Evolutionary conservation across 345 rosid species (phyloP).

Genomic region (Eutrema yunnanense): DNA sequence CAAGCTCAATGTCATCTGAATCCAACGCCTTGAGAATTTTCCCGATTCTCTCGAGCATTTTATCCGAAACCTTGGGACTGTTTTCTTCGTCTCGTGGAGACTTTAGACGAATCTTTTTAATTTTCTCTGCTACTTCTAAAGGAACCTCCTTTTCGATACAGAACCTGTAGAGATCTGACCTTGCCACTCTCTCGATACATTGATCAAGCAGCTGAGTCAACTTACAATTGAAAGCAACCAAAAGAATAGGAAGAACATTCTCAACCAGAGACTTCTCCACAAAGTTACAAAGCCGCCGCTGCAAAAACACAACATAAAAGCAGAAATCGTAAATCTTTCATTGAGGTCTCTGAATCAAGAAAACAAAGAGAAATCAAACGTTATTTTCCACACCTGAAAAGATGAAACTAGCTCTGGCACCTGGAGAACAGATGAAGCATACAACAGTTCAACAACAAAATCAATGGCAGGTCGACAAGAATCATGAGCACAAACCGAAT

Average conservation of each 20-base stretch:
- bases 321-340: background rate
- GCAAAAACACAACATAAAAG: conserved; percentile 31
- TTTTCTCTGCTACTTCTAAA: conserved; percentile 49
- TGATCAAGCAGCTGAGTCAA: conserved; percentile 54
- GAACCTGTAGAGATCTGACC: conserved; percentile 69
- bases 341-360: conserved; percentile 4
- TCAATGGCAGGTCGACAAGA: conserved; percentile 82
- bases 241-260: conserved; percentile 77
- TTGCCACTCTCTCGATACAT: conserved; percentile 79
- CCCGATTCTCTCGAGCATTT: conserved; percentile 53
- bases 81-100: conserved; percentile 35
- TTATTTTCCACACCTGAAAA: conserved; percentile 50
- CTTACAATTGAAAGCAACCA: conserved; percentile 79
- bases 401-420: conserved; percentile 80
- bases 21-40: conserved; percentile 89
- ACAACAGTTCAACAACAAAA: conserved; percentile 80
- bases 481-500: conserved; percentile 62
- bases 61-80: conserved; percentile 34
- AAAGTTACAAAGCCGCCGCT: conserved; percentile 80
- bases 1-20: conserved; percentile 94
- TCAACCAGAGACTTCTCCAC: conserved; percentile 70
- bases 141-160: conserved; percentile 85
- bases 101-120: conserved; percentile 42
- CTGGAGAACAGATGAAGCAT: conserved; percentile 73
- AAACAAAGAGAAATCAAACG: background rate